These are phyloP conservation scores for Syzygium oleosum DNA, from an alignment of 345 rosid genomes.

Conservation along the genomic window DNA sequence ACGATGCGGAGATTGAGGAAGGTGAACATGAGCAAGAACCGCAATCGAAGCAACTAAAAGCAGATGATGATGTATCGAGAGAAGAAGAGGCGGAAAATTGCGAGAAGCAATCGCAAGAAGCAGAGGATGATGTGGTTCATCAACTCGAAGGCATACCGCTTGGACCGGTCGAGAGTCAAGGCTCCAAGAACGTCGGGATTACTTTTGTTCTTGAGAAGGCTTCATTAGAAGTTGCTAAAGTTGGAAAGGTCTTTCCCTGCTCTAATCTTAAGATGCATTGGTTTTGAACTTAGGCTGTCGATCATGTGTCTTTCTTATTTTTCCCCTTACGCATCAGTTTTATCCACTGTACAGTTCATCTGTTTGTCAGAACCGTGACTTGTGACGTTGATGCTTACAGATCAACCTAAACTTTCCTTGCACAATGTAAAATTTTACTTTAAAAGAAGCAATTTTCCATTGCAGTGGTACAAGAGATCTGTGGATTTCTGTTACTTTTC, in stretches of 20 bases:
- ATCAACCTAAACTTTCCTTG: not conserved
- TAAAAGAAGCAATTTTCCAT: not conserved
- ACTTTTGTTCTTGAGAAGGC: conserved; percentile 82
- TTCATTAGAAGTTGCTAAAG: conserved; percentile 86
- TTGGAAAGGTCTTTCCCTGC: conserved; percentile 58
- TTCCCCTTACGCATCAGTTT: not conserved
- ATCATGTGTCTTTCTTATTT: not conserved
- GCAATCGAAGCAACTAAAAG: conserved; percentile 13
- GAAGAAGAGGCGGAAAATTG: conserved; percentile 10
- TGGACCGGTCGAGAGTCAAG: conserved; percentile 11
- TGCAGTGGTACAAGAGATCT: not conserved
- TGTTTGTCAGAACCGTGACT: not conserved
- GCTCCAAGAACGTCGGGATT: conserved; percentile 28
- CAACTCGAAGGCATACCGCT: conserved; percentile 58
- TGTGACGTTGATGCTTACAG: not conserved
- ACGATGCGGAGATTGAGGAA: conserved; percentile 40
- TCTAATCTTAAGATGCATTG: not conserved
- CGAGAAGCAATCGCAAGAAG: conserved; percentile 14
- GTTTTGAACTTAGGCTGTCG: not conserved
- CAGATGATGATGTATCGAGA: conserved; percentile 1
- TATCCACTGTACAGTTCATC: not conserved
- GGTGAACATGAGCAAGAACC: conserved; percentile 13
- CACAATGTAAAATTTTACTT: not conserved
- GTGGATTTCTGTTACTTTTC: not conserved
- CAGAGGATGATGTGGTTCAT: conserved; percentile 11